phyloP scores from a whole-genome alignment of 495 filamentous ascomycete genomes.

The Penicillium coprophilum region DNA sequence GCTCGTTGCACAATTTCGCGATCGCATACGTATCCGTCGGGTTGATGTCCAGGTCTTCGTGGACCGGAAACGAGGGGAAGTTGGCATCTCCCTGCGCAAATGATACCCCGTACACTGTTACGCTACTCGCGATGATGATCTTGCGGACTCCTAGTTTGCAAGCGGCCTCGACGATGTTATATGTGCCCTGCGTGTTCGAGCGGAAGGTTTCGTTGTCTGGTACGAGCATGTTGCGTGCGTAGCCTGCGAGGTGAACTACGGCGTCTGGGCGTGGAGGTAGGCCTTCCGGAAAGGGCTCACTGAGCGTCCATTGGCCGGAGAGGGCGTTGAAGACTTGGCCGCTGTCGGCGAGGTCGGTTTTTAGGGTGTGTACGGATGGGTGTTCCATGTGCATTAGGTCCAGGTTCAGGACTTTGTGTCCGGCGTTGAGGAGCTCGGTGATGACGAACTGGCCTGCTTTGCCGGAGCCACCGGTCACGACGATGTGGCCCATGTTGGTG shows the following conservation, averaged over 20 bases:
- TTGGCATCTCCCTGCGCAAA: slow-evolving; percentile 55
- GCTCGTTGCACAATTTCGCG: slow-evolving; percentile 57
- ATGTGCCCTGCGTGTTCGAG: slow-evolving; percentile 51
- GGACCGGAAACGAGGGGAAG: slow-evolving; percentile 54
- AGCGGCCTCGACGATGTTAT: slow-evolving; percentile 60
- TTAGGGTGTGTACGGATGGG: slow-evolving; percentile 47
- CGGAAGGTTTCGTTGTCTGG: slow-evolving; percentile 58
- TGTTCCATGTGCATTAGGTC: slow-evolving; percentile 34
- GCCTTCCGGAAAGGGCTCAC: slow-evolving; percentile 41
- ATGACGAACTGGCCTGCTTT: slow-evolving; percentile 56
- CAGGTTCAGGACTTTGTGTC: slow-evolving; percentile 53
- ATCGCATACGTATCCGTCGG: slow-evolving; percentile 58
- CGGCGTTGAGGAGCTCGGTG: slow-evolving; percentile 46
- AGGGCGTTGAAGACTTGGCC: slow-evolving; percentile 59
- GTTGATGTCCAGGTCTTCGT: slow-evolving; percentile 50
- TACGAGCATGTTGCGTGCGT: slow-evolving; percentile 59
- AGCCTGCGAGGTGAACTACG: slow-evolving; percentile 59
- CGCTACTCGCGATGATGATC: slow-evolving; percentile 53
- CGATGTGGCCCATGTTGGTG: slow-evolving; percentile 25
- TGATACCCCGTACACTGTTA: slow-evolving; percentile 57
- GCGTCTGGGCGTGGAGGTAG: slow-evolving; percentile 49
- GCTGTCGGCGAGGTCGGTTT: slow-evolving; percentile 52
- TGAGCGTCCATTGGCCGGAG: slow-evolving; percentile 53
- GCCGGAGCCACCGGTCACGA: slow-evolving; percentile 54
- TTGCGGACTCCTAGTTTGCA: slow-evolving; percentile 60